These are phyloP conservation scores for Aureobasidium sp. DNA, from an alignment of 2,329 filamentous ascomycete species.

Conservation along the genomic window DNA sequence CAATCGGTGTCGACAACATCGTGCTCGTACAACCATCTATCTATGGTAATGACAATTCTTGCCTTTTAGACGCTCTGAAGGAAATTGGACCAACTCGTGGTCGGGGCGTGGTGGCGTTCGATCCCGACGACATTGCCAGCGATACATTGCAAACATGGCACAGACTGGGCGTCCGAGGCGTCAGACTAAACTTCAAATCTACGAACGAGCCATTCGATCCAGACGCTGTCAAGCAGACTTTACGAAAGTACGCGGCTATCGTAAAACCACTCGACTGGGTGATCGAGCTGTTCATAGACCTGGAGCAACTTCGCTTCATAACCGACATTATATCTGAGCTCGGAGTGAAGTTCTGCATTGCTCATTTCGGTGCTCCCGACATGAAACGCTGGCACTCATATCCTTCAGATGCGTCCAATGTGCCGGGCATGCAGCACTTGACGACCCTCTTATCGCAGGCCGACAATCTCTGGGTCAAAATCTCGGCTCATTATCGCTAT, in stretches of 20 bases:
- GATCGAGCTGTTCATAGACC: slow-evolving; percentile 51
- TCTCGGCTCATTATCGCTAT: slow-evolving; percentile 53
- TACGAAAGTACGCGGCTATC: slow-evolving; percentile 45
- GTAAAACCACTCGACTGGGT: slow-evolving; percentile 49
- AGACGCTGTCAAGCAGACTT: slow-evolving; percentile 34
- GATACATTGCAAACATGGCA: slow-evolving; percentile 25
- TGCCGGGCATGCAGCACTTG: slow-evolving; percentile 43
- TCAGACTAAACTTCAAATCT: slow-evolving; percentile 28
- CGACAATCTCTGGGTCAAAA: slow-evolving; percentile 49
- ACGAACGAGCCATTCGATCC: slow-evolving; percentile 33
- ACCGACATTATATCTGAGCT: slow-evolving; percentile 44
- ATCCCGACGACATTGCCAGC: slow-evolving; percentile 21
- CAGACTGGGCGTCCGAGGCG: slow-evolving; percentile 25
- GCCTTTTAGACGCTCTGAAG: slow-evolving; percentile 26
- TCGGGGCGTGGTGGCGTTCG: slow-evolving; percentile 27
- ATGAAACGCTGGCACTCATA: slow-evolving; percentile 26
- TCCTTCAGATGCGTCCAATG: slow-evolving; percentile 13
- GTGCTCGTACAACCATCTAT: slow-evolving; percentile 28
- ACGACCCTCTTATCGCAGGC: slow-evolving; percentile 37
- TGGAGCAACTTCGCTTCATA: slow-evolving; percentile 44
- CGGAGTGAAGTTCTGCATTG: slow-evolving; percentile 48
- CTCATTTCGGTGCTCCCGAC: slow-evolving; percentile 46
- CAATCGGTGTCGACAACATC: slow-evolving; percentile 23
- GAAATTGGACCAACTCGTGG: slow-evolving; percentile 19
- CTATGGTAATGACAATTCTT: slow-evolving; percentile 28